Evolutionary conservation across 2,329 filamentous ascomycete genomes (phyloP).

Genomic region (Colletotrichum sp.): DNA sequence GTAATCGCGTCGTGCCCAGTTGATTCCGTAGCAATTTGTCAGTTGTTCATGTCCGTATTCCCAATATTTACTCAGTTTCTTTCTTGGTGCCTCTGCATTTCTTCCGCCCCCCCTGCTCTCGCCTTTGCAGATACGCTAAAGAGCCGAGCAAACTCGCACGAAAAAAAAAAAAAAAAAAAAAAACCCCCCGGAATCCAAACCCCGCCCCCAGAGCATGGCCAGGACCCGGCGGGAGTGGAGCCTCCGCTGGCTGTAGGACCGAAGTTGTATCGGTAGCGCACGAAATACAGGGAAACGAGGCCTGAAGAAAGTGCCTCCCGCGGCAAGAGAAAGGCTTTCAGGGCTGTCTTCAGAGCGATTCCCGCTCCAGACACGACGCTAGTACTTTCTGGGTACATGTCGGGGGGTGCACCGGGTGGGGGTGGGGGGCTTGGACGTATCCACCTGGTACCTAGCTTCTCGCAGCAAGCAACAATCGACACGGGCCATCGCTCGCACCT

Average conservation of each 20-base stretch:
- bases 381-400: background rate
- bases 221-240: background rate
- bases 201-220: background rate
- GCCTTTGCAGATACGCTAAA: conserved; percentile 9
- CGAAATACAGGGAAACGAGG: background rate
- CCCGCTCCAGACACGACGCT: conserved; percentile 3
- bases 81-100: background rate
- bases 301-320: background rate
- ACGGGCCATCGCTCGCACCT: conserved; percentile 3
- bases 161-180: background rate
- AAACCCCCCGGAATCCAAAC: background rate
- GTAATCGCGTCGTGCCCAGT: background rate
- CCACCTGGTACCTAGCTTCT: background rate
- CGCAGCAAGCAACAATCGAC: background rate
- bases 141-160: conserved; percentile 3
- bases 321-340: conserved; percentile 18
- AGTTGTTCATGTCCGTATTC: conserved; percentile 4
- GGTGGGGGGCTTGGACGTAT: background rate
- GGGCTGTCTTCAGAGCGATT: background rate
- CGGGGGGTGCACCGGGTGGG: background rate
- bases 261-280: background rate
- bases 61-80: background rate
- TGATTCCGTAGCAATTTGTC: background rate
- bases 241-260: background rate
- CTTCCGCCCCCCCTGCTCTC: background rate